Evolutionary conservation across 2,329 filamentous ascomycete species (phyloP).

Genomic region (Ilyonectria sp.): DNA sequence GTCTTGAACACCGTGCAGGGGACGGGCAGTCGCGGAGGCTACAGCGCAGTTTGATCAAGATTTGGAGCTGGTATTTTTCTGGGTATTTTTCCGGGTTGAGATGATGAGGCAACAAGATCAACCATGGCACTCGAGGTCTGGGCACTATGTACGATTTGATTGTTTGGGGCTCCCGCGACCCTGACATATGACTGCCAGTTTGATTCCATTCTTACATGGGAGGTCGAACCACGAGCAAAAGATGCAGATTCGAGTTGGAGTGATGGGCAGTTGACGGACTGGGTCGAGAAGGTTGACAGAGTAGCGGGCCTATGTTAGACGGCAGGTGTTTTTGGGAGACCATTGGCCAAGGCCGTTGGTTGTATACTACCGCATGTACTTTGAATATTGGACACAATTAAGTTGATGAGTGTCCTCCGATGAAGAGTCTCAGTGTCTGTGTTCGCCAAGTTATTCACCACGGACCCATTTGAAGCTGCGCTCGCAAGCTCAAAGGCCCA

Average conservation of each 20-base stretch:
- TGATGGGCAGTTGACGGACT: conserved; percentile 9
- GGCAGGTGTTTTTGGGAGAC: conserved; percentile 25
- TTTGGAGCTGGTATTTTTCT: conserved; percentile 12
- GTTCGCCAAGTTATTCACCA: neutral
- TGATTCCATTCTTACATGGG: conserved; percentile 11
- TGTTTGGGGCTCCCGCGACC: neutral
- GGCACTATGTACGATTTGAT: neutral
- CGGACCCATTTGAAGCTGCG: neutral
- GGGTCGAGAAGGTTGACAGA: conserved; percentile 12
- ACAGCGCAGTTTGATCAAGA: conserved; percentile 84
- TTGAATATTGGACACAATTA: conserved; percentile 20
- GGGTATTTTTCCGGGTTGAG: conserved; percentile 11
- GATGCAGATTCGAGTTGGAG: conserved; percentile 13
- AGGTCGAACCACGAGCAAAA: neutral
- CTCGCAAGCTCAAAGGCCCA: neutral
- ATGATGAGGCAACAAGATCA: conserved; percentile 9
- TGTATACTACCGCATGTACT: conserved; percentile 31
- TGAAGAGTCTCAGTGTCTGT: neutral
- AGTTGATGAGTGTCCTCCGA: neutral
- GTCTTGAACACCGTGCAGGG: conserved; percentile 89
- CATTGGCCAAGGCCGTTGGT: conserved; percentile 14
- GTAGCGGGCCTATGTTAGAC: conserved; percentile 26
- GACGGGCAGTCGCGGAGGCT: conserved; percentile 87
- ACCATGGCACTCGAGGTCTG: conserved; percentile 6
- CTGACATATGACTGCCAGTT: neutral